phyloP scores from a whole-genome alignment of 805 yeast species.

The Lipomyces anomalus region DNA sequence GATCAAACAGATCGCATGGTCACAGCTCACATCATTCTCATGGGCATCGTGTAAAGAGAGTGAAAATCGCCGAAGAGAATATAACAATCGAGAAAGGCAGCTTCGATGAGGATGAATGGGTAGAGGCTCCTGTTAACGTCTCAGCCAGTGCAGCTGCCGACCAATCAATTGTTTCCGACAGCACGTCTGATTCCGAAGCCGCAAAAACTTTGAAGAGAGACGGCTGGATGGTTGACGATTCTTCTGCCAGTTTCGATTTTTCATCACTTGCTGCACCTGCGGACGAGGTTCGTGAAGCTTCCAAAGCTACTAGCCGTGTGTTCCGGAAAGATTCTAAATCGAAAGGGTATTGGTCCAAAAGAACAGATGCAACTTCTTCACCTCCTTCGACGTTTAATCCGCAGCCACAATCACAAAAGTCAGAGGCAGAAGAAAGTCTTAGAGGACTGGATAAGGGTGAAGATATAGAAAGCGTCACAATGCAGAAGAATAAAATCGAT shows the following conservation, averaged over 20 bases:
- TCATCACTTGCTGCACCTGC: constrained; percentile 10
- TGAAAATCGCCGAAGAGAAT: neutral
- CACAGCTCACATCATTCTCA: no score
- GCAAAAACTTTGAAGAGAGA: constrained; percentile 3
- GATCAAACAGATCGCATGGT: no score
- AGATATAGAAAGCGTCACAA: no score
- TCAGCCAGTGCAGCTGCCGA: constrained; percentile 7
- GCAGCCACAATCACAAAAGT: no score
- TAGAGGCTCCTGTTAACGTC: constrained; percentile 1
- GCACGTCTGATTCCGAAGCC: neutral
- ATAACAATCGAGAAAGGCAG: neutral
- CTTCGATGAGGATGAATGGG: constrained; percentile 12
- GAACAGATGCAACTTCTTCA: no score
- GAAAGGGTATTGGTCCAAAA: no score
- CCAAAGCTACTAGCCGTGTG: no score
- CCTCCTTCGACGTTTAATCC: no score
- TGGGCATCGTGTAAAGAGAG: constrained; percentile 2
- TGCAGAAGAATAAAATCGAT: no score
- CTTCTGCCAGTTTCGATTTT: constrained; percentile 29
- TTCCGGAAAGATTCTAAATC: no score
- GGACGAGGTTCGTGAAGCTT: neutral
- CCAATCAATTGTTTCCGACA: neutral
- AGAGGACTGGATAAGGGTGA: no score
- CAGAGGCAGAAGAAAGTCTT: no score
- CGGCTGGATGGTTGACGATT: constrained; percentile 12